Conservation (phyloP, 148 eudicot species). For the Persicaria tinctoria region DNA sequence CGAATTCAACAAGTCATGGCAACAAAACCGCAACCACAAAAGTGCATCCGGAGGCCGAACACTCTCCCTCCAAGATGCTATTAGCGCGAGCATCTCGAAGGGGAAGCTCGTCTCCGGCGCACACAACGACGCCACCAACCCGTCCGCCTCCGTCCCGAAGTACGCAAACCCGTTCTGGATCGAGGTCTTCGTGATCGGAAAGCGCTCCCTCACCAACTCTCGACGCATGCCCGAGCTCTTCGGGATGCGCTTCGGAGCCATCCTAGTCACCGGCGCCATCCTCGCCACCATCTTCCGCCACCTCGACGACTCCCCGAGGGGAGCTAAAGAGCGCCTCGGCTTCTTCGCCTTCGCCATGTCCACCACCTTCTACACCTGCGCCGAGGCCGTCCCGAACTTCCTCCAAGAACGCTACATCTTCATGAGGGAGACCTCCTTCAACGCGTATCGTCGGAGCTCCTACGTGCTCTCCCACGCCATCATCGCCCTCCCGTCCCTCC, state of each 20-base stretch:
- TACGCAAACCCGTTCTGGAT: conserved; percentile 48
- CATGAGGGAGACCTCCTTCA: conserved; percentile 53
- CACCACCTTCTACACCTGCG: conserved; percentile 55
- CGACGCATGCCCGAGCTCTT: conserved; percentile 42
- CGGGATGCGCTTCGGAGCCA: conserved; percentile 36
- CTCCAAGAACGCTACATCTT: conserved; percentile 47
- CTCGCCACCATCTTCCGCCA: conserved; percentile 45
- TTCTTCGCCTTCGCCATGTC: conserved; percentile 64
- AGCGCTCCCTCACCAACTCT: conserved; percentile 39
- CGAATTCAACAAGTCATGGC: conserved; percentile 56
- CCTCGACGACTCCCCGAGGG: conserved; percentile 41
- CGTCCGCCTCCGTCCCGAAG: conserved; percentile 24
- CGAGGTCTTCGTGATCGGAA: conserved; percentile 43
- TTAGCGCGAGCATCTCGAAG: conserved; percentile 63
- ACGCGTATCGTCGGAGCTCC: conserved; percentile 52
- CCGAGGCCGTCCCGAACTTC: conserved; percentile 49
- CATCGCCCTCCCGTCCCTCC: conserved; percentile 36
- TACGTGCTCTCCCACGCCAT: conserved; percentile 50
- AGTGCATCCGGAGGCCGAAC: background rate
- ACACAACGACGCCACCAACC: conserved; percentile 14
- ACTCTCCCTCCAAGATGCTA: conserved; percentile 51
- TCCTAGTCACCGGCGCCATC: conserved; percentile 37
- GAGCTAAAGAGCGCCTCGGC: conserved; percentile 41
- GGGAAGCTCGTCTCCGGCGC: conserved; percentile 75
- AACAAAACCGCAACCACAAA: conserved; percentile 8